Conservation (phyloP, 2,329 filamentous ascomycete species). For the Trichoderma oligosporum region DNA sequence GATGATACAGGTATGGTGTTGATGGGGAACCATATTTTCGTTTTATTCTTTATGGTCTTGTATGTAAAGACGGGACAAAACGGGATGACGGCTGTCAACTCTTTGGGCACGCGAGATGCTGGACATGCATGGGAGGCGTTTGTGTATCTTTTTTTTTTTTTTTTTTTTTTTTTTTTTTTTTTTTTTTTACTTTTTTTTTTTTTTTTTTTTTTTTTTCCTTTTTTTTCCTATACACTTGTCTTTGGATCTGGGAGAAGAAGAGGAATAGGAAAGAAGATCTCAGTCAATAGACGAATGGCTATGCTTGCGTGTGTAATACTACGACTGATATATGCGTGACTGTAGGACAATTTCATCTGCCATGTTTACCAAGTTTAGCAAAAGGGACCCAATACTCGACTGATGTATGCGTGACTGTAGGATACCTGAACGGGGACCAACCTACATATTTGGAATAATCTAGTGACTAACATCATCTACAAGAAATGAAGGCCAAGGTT, state of each 20-base stretch:
- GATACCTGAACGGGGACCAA: too few relatives aligned
- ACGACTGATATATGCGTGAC: too few relatives aligned
- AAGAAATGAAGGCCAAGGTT: too few relatives aligned
- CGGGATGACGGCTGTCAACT: neutral
- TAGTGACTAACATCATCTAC: too few relatives aligned
- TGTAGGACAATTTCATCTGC: too few relatives aligned
- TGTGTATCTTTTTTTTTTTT: conserved; percentile 18
- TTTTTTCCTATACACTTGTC: conserved; percentile 2
- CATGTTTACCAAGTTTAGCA: too few relatives aligned
- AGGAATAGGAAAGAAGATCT: too few relatives aligned
- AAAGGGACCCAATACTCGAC: too few relatives aligned
- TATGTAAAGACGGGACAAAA: conserved; percentile 2
- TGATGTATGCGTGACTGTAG: too few relatives aligned
- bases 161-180: conserved; percentile 19
- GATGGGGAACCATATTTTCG: conserved; percentile 11
- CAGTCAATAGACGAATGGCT: conserved; percentile 1
- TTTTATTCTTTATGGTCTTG: neutral
- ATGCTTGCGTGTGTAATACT: too few relatives aligned
- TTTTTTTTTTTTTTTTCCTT: conserved; percentile 14
- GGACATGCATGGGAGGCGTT: conserved; percentile 21
- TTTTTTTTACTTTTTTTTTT: conserved; percentile 3
- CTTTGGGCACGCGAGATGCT: conserved; percentile 8
- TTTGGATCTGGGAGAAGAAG: neutral
- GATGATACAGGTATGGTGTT: conserved; percentile 14
- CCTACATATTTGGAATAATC: too few relatives aligned